A percentile compares a stretch with the other conserved stretches of the same genome.
Evolutionary conservation across 768 basidiomycete species (phyloP).

Genomic region (Pisolithus microcarpus): DNA sequence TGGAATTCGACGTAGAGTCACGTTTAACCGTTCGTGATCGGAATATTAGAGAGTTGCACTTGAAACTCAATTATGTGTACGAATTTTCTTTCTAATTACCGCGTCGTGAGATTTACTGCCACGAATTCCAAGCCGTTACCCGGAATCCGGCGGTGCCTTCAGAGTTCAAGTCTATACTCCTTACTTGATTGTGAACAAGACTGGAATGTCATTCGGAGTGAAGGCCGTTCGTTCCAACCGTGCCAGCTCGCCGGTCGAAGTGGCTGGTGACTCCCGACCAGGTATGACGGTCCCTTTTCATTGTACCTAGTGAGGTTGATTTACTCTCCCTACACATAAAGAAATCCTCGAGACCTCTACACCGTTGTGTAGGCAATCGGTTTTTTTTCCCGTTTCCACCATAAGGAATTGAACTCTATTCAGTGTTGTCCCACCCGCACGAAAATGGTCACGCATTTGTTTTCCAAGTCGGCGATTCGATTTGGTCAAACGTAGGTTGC

Average conservation of each 20-base stretch:
- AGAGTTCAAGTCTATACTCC: conserved; percentile 92
- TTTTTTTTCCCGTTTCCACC: conserved; percentile 1
- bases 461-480: conserved; percentile 72
- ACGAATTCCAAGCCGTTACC: conserved; percentile 48
- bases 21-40: conserved; percentile 67
- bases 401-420: conserved; percentile 1
- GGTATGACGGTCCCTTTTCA: conserved; percentile 33
- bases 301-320: conserved; percentile 9
- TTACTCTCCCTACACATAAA: conserved; percentile 15
- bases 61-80: conserved; percentile 87
- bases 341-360: conserved; percentile 45
- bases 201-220: conserved; percentile 73
- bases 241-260: conserved; percentile 59
- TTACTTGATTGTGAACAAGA: conserved; percentile 89
- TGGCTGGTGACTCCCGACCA: conserved; percentile 71
- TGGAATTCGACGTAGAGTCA: conserved; percentile 80
- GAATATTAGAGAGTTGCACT: conserved; percentile 65
- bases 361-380: conserved; percentile 68
- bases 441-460: conserved; percentile 78
- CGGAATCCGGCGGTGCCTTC: conserved; percentile 91
- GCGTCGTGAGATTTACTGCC: background rate
- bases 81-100: conserved; percentile 22
- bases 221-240: conserved; percentile 57
- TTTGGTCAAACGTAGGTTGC: conserved; percentile 75
- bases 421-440: conserved; percentile 82